Evolutionary conservation across 176 grass and related monocot genomes (phyloP).

Genomic region (Tillandsia leiboldiana): DNA sequence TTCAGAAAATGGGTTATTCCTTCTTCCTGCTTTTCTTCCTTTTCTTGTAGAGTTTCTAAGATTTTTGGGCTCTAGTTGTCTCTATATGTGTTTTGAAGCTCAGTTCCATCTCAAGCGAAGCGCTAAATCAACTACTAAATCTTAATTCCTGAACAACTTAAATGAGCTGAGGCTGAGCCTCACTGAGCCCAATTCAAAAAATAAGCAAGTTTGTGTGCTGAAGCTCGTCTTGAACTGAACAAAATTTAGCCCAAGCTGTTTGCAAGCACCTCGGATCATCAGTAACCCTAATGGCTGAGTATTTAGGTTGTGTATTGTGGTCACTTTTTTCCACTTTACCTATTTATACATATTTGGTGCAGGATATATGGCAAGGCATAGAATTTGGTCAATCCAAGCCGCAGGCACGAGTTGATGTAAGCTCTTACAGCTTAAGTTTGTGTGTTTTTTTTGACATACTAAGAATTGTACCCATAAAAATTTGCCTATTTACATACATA

Average conservation of each 20-base stretch:
- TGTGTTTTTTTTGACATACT: not conserved
- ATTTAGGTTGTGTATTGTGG: not conserved
- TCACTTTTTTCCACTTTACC: not conserved
- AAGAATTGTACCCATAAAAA: no score
- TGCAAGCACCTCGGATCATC: not conserved
- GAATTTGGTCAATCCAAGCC: constrained; percentile 36
- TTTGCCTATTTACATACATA: no score
- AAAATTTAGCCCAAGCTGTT: not conserved
- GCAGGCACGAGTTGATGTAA: constrained; percentile 36
- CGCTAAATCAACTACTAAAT: not conserved
- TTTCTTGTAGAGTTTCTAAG: not conserved
- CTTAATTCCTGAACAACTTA: not conserved
- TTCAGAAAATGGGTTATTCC: constrained; percentile 27
- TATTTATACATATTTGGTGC: not conserved
- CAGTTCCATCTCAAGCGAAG: not conserved
- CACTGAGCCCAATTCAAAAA: not conserved
- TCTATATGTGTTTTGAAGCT: not conserved
- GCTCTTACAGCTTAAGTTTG: not conserved
- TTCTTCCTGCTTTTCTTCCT: constrained; percentile 3
- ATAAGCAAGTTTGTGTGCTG: not conserved
- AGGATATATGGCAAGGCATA: constrained; percentile 41
- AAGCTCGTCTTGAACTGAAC: not conserved
- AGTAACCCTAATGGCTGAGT: not conserved
- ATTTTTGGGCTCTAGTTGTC: not conserved
- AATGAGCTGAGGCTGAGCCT: not conserved